Evolutionary conservation across 805 yeast species (phyloP).

Genomic region (Saitoella complicata): DNA sequence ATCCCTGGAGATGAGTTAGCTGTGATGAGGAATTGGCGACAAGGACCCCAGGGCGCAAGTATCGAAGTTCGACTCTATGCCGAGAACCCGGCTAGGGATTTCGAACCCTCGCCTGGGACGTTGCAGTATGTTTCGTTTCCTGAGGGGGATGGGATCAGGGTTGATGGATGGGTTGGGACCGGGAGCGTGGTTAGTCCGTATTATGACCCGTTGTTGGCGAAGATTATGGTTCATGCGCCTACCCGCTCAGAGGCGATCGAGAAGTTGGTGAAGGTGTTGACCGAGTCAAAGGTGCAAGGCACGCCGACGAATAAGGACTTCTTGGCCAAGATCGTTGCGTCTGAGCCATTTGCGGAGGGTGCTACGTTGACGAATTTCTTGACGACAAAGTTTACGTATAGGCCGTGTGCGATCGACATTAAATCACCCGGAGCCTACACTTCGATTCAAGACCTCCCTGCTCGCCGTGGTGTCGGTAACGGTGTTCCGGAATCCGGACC

Average conservation of each 20-base stretch:
- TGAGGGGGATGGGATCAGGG: constrained; percentile 53
- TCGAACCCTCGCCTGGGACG: constrained; percentile 93
- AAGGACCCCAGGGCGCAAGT: constrained; percentile 50
- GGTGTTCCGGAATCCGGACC: constrained; percentile 99
- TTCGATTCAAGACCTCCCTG: constrained; percentile 91
- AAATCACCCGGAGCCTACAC: constrained; percentile 86
- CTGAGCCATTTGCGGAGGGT: constrained; percentile 70
- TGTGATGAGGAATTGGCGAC: no score
- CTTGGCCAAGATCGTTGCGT: constrained; percentile 66
- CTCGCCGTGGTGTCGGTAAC: constrained; percentile 71
- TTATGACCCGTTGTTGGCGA: constrained; percentile 86
- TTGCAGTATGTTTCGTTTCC: constrained; percentile 77
- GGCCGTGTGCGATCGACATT: constrained; percentile 73
- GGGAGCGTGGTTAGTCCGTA: constrained; percentile 84
- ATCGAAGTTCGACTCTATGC: constrained; percentile 97
- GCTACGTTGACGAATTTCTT: constrained; percentile 75
- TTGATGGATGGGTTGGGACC: constrained; percentile 84
- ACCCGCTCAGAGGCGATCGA: constrained; percentile 72
- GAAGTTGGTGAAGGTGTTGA: constrained; percentile 62
- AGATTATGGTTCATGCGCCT: constrained; percentile 85
- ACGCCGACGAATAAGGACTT: constrained; percentile 84
- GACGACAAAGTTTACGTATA: constrained; percentile 55
- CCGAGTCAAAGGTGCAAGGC: constrained; percentile 78
- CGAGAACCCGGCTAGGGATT: constrained; percentile 89
- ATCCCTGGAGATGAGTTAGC: no score